These are phyloP conservation scores for Hibiscus syriacus DNA, from an alignment of 345 rosid species.

Conservation along the genomic window DNA sequence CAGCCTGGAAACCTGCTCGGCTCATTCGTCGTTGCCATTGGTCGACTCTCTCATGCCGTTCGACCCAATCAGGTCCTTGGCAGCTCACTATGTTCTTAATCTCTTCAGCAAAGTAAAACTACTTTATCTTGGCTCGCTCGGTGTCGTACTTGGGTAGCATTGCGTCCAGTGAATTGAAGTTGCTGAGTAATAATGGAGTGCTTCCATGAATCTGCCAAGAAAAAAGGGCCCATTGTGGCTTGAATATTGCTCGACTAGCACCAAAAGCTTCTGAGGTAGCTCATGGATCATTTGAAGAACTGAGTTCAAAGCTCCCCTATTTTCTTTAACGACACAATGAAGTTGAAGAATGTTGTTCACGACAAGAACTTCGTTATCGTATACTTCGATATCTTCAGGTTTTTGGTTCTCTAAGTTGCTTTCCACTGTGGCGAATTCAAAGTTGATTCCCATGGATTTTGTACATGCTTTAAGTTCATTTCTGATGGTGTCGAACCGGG, in stretches of 20 bases:
- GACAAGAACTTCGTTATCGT: constrained; percentile 38
- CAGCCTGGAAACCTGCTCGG: constrained; percentile 59
- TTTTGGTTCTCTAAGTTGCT: constrained; percentile 41
- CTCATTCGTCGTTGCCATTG: constrained; percentile 70
- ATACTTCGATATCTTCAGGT: constrained; percentile 29
- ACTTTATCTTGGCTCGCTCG: constrained; percentile 55
- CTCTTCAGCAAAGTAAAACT: constrained; percentile 57
- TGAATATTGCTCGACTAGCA: constrained; percentile 56
- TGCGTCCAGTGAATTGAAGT: constrained; percentile 44
- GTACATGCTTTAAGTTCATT: constrained; percentile 34
- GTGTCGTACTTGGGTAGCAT: constrained; percentile 60
- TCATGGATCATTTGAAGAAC: constrained; percentile 41
- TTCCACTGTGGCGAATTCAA: constrained; percentile 39
- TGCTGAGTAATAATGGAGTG: constrained; percentile 54
- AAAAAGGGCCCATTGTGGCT: constrained; percentile 65
- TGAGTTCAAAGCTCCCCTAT: constrained; percentile 52
- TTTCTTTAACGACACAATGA: constrained; percentile 59
- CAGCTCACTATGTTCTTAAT: constrained; percentile 63
- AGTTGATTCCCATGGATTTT: constrained; percentile 23
- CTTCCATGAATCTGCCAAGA: constrained; percentile 61
- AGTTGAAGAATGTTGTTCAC: constrained; percentile 60
- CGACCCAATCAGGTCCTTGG: constrained; percentile 49
- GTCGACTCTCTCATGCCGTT: constrained; percentile 53
- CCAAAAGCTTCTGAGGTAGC: constrained; percentile 43
- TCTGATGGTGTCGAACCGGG: constrained; percentile 33